Conservation (phyloP, 768 basidiomycete species). For the Vararia minispora region DNA sequence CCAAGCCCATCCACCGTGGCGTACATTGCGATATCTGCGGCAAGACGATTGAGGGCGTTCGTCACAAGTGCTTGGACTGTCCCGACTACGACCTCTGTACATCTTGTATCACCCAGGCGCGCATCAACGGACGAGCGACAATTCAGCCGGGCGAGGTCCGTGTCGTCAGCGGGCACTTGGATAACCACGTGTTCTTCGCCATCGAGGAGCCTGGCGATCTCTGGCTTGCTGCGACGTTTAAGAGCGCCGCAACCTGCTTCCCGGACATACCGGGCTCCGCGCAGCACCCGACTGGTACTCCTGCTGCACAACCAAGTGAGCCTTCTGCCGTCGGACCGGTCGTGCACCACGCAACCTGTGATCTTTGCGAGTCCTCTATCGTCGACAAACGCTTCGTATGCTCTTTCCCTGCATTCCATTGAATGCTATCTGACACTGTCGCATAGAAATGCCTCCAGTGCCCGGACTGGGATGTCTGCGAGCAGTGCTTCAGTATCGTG, state of each 20-base stretch:
- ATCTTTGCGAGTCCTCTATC: slow-evolving; percentile 67
- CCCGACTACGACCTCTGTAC: slow-evolving; percentile 68
- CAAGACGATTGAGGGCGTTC: slow-evolving; percentile 43
- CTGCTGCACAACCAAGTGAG: background rate
- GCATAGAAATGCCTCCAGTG: slow-evolving; percentile 68
- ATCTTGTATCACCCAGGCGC: slow-evolving; percentile 36
- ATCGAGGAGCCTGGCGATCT: slow-evolving; percentile 55
- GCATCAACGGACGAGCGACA: slow-evolving; percentile 3
- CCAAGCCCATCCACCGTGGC: slow-evolving; percentile 10
- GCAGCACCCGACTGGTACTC: slow-evolving; percentile 25
- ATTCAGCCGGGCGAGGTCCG: slow-evolving; percentile 1
- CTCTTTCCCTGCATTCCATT: slow-evolving; percentile 2
- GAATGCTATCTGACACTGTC: background rate
- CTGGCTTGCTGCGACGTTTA: too few relatives aligned
- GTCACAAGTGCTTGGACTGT: slow-evolving; percentile 79
- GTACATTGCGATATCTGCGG: slow-evolving; percentile 54
- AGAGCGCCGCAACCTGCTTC: too few relatives aligned
- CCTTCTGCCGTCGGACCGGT: slow-evolving; percentile 15
- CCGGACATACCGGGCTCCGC: slow-evolving; percentile 45
- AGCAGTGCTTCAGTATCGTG: slow-evolving; percentile 60
- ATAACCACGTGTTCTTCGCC: slow-evolving; percentile 63
- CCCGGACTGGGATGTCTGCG: slow-evolving; percentile 79
- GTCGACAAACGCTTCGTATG: slow-evolving; percentile 64
- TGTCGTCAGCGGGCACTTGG: background rate
- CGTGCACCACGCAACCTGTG: slow-evolving; percentile 60